phyloP scores from a whole-genome alignment of 2,329 filamentous ascomycete genomes.

The Stachybotrys chlorohalonatus region DNA sequence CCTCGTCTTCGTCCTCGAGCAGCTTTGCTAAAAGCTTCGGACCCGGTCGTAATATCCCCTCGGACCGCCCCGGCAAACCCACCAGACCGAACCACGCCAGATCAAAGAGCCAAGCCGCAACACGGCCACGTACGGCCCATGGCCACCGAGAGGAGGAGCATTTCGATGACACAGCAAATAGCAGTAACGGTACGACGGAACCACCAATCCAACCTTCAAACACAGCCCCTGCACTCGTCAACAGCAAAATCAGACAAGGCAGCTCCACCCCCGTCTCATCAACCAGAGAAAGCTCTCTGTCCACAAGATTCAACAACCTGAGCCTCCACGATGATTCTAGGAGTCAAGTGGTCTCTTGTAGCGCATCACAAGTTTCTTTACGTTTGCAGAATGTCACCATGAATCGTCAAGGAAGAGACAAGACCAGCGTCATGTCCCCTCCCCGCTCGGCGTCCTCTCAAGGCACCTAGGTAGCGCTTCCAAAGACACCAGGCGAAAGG shows the following conservation, averaged over 20 bases:
- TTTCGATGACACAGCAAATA: conserved; percentile 18
- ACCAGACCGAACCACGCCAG: conserved; percentile 39
- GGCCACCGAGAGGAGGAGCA: conserved; percentile 30
- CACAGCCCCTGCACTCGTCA: conserved; percentile 6
- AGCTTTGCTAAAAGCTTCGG: conserved; percentile 51
- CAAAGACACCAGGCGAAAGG: conserved; percentile 21
- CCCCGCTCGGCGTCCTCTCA: conserved; percentile 9
- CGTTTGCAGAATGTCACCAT: conserved; percentile 16
- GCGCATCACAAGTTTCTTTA: conserved; percentile 8
- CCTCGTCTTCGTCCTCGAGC: conserved; percentile 21
- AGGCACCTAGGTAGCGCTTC: conserved; percentile 21
- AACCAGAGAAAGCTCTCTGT: conserved; percentile 36
- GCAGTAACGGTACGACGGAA: conserved; percentile 25
- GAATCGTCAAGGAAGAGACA: conserved; percentile 14
- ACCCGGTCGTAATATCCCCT: conserved; percentile 36
- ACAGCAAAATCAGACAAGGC: conserved; percentile 15
- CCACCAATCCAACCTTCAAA: conserved; percentile 1
- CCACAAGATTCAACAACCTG: conserved; percentile 26
- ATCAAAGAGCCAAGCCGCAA: conserved; percentile 25
- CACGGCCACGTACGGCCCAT: conserved; percentile 28
- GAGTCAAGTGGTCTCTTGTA: conserved; percentile 39
- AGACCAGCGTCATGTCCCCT: conserved; percentile 5
- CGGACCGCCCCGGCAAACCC: conserved; percentile 39
- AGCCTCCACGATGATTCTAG: conserved; percentile 27
- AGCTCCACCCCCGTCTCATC: conserved; percentile 16